Base-by-base conservation (phyloP, 139 green algal genomes). In the Parachlorella kessleri region DNA sequence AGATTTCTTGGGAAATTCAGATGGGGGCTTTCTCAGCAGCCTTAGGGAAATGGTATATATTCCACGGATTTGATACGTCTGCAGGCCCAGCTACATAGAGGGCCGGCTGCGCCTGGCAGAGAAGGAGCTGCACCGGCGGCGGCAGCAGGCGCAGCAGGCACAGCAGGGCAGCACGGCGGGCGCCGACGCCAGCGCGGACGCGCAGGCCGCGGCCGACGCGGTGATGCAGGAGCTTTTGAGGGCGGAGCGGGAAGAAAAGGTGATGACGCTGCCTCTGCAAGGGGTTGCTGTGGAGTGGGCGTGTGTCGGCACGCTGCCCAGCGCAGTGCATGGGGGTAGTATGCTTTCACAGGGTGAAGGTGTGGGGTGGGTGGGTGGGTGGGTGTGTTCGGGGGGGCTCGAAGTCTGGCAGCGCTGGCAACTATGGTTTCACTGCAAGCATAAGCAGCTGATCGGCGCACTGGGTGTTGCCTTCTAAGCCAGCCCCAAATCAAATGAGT, bases 71-170 rank as follows among this genome's bases (percentile, higher is more conserved):
- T n/a, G n/a, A n/a, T n/a, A n/a, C 24, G 35, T 8, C 26, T 59
- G 59, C 82, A 86, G 82, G 79, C 54, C 38, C 28, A 86, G 76
- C 66, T 88, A 88, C 70, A 55, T 88, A 10, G 84, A 88, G 75
- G 84, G 85, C 21, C 63, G 85, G 2, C 70, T 90, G 82, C 71
- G 83, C 8, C 59, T 90, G 24, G 85, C 85, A 3, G 85, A 90
- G 68, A 86, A 83, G 36, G 76, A 86, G 81, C 83, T 83, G 55
- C 64, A 80, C 53, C 80, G 79, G 35, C 76, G 83, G 23, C 32
- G 38, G 39, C 18, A 37, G 10, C 35, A 75, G 35, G 21, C 41
- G 67, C 55, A 35, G 33, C 67, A 80, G 75, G 48, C 14, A 18
- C 10, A 33, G 40, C 42, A 63, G 33, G 38, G 36, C 24, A 53